phyloP scores from a whole-genome alignment of 2,329 filamentous ascomycete species.

The Arthrinium phaeospermum region DNA sequence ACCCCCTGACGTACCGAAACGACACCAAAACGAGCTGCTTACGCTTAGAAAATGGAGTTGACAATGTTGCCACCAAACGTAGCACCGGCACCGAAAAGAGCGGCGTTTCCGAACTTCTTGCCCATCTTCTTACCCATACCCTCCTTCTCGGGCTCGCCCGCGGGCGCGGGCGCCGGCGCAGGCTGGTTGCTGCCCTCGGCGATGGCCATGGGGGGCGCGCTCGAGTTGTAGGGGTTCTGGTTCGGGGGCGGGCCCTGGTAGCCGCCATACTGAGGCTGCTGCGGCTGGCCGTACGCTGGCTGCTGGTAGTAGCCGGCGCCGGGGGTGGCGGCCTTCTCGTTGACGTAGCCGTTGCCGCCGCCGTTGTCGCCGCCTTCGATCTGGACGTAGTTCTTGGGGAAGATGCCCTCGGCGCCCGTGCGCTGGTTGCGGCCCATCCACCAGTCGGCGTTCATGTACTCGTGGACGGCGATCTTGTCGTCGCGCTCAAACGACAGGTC shows the following conservation, averaged over 20 bases:
- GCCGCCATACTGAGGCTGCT: constrained; percentile 42
- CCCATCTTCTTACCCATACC: constrained; percentile 89
- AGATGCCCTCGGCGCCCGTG: constrained; percentile 87
- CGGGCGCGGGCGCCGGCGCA: constrained; percentile 3
- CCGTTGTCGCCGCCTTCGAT: constrained; percentile 51
- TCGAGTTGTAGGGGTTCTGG: constrained; percentile 69
- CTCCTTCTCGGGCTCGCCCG: constrained; percentile 42
- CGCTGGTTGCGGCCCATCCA: constrained; percentile 89
- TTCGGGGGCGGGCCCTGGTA: constrained; percentile 43
- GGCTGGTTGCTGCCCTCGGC: constrained; percentile 56
- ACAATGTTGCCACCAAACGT: constrained; percentile 90
- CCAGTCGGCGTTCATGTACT: constrained; percentile 98
- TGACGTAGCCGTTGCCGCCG: constrained; percentile 41
- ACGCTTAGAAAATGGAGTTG: constrained; percentile 80
- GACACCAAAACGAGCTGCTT: background rate
- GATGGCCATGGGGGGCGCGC: constrained; percentile 78
- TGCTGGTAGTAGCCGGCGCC: constrained; percentile 32
- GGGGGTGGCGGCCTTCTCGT: constrained; percentile 32
- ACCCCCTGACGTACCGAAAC: too few relatives aligned
- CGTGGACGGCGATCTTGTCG: constrained; percentile 79
- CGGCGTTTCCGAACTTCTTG: constrained; percentile 85
- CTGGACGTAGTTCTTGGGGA: constrained; percentile 89
- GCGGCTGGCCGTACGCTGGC: constrained; percentile 31
- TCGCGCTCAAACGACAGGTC: constrained; percentile 83
- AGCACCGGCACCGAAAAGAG: constrained; percentile 91